These are phyloP conservation scores for Ceratobasidium sp. DNA, from an alignment of 1,284 basidiomycete genomes.

Conservation along the genomic window DNA sequence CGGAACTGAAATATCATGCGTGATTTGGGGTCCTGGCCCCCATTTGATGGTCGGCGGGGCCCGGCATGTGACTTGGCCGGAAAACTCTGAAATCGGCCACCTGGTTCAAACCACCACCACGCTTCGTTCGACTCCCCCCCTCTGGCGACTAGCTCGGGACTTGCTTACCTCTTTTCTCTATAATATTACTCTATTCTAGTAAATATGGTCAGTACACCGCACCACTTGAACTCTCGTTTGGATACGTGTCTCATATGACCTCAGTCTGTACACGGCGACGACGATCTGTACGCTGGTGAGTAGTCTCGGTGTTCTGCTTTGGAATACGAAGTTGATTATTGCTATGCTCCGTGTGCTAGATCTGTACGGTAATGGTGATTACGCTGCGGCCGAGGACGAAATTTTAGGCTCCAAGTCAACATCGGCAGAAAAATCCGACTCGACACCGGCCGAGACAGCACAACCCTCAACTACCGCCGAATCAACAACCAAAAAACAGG, in stretches of 20 bases:
- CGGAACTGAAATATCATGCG: not conserved
- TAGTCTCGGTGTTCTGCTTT: slow-evolving; percentile 51
- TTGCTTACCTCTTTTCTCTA: slow-evolving; percentile 2
- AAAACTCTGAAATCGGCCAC: slow-evolving; percentile 28
- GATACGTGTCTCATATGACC: slow-evolving; percentile 10
- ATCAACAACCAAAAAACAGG: slow-evolving; percentile 10
- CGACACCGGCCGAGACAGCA: slow-evolving; percentile 49
- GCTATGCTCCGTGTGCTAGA: slow-evolving; percentile 61
- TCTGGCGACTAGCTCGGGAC: slow-evolving; percentile 28
- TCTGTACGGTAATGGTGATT: slow-evolving; percentile 80
- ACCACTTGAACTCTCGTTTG: not conserved
- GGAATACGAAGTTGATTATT: slow-evolving; percentile 33
- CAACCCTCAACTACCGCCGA: slow-evolving; percentile 45
- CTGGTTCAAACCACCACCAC: slow-evolving; percentile 27
- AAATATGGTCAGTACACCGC: slow-evolving; percentile 26
- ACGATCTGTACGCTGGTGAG: slow-evolving; percentile 69
- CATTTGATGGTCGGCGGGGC: slow-evolving; percentile 14
- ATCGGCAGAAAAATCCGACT: slow-evolving; percentile 20
- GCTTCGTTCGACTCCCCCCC: slow-evolving; percentile 31
- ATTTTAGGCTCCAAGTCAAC: slow-evolving; percentile 53
- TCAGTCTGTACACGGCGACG: slow-evolving; percentile 61
- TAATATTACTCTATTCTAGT: slow-evolving; percentile 12
- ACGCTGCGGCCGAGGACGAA: slow-evolving; percentile 57
- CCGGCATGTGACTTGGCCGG: slow-evolving; percentile 36
- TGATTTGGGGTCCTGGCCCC: slow-evolving; percentile 32